A percentile compares a stretch with the other conserved stretches of the same genome.
Evolutionary conservation across 352 stramenopile genomes (phyloP).

Genomic region (Phytopythium boreale): DNA sequence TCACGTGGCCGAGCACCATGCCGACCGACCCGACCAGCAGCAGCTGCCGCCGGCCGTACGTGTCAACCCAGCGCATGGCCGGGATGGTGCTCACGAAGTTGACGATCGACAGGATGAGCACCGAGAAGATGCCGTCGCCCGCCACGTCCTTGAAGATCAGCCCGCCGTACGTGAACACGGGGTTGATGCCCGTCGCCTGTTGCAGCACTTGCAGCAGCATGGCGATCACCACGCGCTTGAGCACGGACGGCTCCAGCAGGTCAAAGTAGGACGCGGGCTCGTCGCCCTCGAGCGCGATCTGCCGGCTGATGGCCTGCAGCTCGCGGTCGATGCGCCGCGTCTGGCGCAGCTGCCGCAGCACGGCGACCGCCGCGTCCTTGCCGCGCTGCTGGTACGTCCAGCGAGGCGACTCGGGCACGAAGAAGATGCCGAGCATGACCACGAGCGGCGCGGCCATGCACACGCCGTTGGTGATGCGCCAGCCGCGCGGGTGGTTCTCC

Average conservation of each 20-base stretch:
- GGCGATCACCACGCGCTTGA: constrained; percentile 39
- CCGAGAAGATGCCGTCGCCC: constrained; percentile 32
- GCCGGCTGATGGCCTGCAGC: constrained; percentile 41
- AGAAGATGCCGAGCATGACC: constrained; percentile 53
- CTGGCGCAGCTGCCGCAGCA: constrained; percentile 39
- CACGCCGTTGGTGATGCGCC: constrained; percentile 44
- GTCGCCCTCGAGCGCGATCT: constrained; percentile 34
- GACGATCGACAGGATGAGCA: constrained; percentile 47
- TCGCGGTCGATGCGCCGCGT: constrained; percentile 35
- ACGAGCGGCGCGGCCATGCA: constrained; percentile 35
- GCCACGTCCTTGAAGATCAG: constrained; percentile 52
- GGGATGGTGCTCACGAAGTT: constrained; percentile 49
- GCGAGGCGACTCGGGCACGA: constrained; percentile 34
- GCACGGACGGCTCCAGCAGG: constrained; percentile 37
- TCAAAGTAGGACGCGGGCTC: constrained; percentile 28
- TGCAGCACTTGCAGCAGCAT: constrained; percentile 48
- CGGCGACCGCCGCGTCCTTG: constrained; percentile 33
- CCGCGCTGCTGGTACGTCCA: constrained; percentile 41
- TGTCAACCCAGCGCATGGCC: constrained; percentile 46
- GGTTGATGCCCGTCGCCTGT: constrained; percentile 47
- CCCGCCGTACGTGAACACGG: constrained; percentile 41
- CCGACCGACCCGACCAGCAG: constrained; percentile 34
- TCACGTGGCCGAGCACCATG: constrained; percentile 42
- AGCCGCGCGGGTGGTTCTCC: constrained; percentile 28
- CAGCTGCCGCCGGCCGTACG: constrained; percentile 35